A percentile compares a stretch with the other conserved stretches of the same genome.
phyloP scores from a whole-genome alignment of 169 alveolate species.

The Eimeria maxima region DNA sequence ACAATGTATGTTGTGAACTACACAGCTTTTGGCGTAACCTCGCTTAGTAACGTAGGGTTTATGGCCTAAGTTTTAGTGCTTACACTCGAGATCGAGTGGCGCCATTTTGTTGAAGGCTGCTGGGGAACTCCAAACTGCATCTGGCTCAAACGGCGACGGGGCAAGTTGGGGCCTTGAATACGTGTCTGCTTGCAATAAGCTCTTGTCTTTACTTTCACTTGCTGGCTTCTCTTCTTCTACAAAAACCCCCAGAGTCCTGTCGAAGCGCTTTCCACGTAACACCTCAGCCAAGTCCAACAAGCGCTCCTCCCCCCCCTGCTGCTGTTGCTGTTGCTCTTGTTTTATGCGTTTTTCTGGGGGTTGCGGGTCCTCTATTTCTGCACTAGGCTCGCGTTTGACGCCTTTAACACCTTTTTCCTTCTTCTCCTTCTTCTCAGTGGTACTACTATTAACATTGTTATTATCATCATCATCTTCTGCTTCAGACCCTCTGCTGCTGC shows the following conservation, averaged over 20 bases:
- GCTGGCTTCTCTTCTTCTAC: background rate
- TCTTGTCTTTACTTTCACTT: background rate
- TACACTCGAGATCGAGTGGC: slow-evolving; percentile 34
- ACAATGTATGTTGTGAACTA: too few species aligned
- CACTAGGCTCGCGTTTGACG: background rate
- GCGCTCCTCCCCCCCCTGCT: background rate
- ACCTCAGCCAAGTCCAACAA: slow-evolving; percentile 1
- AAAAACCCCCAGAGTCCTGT: background rate
- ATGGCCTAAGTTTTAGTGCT: background rate
- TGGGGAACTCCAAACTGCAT: slow-evolving; percentile 26
- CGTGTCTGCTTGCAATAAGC: background rate
- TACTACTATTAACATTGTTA: background rate
- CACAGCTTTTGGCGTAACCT: too few species aligned
- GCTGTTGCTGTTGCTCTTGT: slow-evolving; percentile 14
- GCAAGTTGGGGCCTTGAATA: background rate
- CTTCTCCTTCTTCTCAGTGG: background rate
- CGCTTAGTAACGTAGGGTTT: background rate
- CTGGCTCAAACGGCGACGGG: slow-evolving; percentile 22
- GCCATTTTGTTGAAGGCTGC: background rate
- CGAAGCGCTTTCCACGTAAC: background rate
- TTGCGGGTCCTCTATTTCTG: background rate
- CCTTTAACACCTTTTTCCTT: background rate
- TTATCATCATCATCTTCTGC: slow-evolving; percentile 83
- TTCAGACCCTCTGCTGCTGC: slow-evolving; percentile 82
- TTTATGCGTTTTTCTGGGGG: slow-evolving; percentile 20